Base-by-base conservation (phyloP, 768 basidiomycete species). In the Lentinula sp. region DNA sequence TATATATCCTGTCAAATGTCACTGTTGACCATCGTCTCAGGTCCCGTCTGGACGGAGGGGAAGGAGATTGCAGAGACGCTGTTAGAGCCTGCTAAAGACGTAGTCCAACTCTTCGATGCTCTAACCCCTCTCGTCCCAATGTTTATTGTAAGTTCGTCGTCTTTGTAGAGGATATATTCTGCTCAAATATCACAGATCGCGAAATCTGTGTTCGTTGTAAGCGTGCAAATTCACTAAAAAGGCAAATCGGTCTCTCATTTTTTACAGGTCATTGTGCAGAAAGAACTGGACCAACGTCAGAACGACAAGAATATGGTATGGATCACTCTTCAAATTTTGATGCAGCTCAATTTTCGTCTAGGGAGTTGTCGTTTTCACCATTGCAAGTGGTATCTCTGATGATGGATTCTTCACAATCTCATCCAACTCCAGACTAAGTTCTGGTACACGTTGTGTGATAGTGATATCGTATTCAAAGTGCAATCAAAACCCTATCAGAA, bases 281-380 rank as follows among this genome's bases (percentile, higher is more conserved):
- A 54, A 16, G 61, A 62, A 49, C 18, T 62, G 28, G 61, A 62
- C 36, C 28, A 48, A 8, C 42, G 48, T 49, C 43, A 51, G 36
- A 62, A 62, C 42, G 56, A 62, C 23, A 57, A 62, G 49, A 62
- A 62, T 33, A 45, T 62, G 46, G 61, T 62, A 52, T 18, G 32
- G 20, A 41, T 9, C 15, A 10, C 32, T 32, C 51, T 6, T 32
- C 32, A 8, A 23, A 35, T 36, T 18, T 18, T 18, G 39, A 6
- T n/a, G 16, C 36, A 7, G 18, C 53, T 36, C 28, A 23, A 50
- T 6, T 9, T 18, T 48, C 39, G 15, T 41, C 2, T 20, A 60
- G 60, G 23, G 13, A 36, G 28, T 61, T 7, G 51, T 52, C 18
- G 20, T 52, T 33, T 23, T 42, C 13, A 61, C 60, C 20, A 61